Conservation (phyloP, 495 filamentous ascomycete genomes). For the Trichoderma reesei region DNA sequence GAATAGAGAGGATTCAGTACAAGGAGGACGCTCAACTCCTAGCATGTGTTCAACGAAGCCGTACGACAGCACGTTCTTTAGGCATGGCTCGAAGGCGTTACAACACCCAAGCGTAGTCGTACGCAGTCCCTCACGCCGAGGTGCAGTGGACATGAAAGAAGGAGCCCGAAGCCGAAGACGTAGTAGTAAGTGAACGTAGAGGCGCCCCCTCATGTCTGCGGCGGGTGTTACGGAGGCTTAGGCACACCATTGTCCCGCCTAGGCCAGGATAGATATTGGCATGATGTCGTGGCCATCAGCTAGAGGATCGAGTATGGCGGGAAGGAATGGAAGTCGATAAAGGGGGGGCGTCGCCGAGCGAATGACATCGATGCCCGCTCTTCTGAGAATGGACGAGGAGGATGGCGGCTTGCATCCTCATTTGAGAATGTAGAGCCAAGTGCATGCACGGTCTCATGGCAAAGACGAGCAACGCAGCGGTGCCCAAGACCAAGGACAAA, state of each 20-base stretch:
- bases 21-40: too few species aligned
- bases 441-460: not conserved
- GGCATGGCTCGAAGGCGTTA: not conserved
- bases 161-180: not conserved
- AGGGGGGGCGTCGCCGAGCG: not conserved
- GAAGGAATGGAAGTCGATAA: not conserved
- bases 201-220: not conserved
- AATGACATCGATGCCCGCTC: not conserved
- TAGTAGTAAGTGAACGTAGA: not conserved
- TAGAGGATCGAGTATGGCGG: not conserved
- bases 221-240: not conserved
- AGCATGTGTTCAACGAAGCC: not conserved
- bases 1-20: not conserved
- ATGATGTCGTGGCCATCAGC: not conserved
- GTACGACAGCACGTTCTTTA: not conserved
- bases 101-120: not conserved
- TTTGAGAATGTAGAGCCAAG: not conserved
- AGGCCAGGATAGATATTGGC: not conserved
- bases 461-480: not conserved
- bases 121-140: not conserved
- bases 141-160: not conserved
- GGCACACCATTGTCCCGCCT: not conserved
- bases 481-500: not conserved
- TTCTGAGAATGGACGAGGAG: not conserved
- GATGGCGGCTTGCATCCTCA: not conserved